Evolutionary conservation across 352 stramenopile species (phyloP).

Genomic region (Phytopythium litorale): DNA sequence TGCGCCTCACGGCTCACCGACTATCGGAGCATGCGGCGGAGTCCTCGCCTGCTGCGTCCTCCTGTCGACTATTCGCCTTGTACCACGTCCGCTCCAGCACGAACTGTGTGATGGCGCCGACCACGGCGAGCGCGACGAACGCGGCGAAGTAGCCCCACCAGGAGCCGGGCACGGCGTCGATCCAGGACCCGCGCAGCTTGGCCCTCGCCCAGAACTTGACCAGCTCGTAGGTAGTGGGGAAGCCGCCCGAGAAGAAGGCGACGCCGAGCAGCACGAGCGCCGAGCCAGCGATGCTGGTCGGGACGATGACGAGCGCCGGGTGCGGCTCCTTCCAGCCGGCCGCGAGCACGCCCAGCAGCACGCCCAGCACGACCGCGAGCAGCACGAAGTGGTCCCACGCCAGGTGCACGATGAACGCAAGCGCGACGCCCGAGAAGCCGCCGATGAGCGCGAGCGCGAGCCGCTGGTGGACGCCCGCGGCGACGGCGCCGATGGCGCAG

Average conservation of each 20-base stretch:
- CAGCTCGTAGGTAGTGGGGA: slow-evolving; percentile 4
- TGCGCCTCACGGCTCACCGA: not conserved
- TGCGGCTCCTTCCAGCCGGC: not conserved
- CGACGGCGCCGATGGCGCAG: not conserved
- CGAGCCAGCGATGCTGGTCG: slow-evolving; percentile 2
- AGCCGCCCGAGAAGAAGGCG: slow-evolving; percentile 5
- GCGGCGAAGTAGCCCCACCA: slow-evolving; percentile 6
- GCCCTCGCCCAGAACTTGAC: slow-evolving; percentile 8
- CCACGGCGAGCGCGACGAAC: not conserved
- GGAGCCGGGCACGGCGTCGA: not conserved
- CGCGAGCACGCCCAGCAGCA: not conserved
- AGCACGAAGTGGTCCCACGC: slow-evolving; percentile 8
- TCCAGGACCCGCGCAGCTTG: slow-evolving; percentile 2
- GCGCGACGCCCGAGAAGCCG: slow-evolving; percentile 4
- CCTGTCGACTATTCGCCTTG: not conserved
- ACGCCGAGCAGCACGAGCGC: not conserved
- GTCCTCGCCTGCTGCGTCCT: not conserved
- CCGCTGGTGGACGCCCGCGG: not conserved
- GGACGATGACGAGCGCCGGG: slow-evolving; percentile 1
- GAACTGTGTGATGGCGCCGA: not conserved
- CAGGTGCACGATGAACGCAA: slow-evolving; percentile 4
- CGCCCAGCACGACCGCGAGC: slow-evolving; percentile 2
- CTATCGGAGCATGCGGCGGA: not conserved
- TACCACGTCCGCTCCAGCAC: not conserved
- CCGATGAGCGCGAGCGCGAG: slow-evolving; percentile 2